phyloP scores from a whole-genome alignment of 306 rosid species.

The Adenanthera pavonina region DNA sequence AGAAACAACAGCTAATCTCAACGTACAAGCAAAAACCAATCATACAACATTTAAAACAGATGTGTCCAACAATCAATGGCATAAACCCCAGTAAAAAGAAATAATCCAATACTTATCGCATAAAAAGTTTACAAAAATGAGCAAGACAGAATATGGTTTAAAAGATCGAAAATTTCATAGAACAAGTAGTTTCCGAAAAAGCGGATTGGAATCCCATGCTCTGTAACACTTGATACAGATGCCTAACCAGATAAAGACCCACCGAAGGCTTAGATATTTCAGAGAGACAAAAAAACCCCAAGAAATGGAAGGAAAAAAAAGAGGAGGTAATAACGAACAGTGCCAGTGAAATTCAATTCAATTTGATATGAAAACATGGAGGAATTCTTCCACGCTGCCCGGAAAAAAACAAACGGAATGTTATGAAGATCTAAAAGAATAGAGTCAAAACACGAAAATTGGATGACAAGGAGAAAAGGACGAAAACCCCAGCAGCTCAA shows the following conservation, averaged over 20 bases:
- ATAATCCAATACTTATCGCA: background rate
- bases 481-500: no score
- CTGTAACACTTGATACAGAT: background rate
- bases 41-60: background rate
- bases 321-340: background rate
- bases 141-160: background rate
- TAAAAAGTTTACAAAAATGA: background rate
- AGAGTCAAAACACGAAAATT: background rate
- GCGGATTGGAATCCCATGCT: background rate
- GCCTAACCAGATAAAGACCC: no score
- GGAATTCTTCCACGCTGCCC: background rate
- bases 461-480: background rate
- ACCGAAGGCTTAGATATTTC: conserved; percentile 9
- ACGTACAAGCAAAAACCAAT: background rate
- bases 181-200: conserved; percentile 2
- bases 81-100: background rate
- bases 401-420: background rate
- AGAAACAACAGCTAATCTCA: background rate
- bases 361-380: background rate
- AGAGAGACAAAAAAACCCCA: background rate
- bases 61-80: background rate
- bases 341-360: background rate
- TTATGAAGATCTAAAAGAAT: background rate
- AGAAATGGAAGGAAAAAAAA: background rate
- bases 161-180: background rate